Evolutionary conservation across 371 early-diverging fungal species (phyloP), one percentile per base, ranked within the genome.

Genomic region (Capniomyces stellatus): DNA sequence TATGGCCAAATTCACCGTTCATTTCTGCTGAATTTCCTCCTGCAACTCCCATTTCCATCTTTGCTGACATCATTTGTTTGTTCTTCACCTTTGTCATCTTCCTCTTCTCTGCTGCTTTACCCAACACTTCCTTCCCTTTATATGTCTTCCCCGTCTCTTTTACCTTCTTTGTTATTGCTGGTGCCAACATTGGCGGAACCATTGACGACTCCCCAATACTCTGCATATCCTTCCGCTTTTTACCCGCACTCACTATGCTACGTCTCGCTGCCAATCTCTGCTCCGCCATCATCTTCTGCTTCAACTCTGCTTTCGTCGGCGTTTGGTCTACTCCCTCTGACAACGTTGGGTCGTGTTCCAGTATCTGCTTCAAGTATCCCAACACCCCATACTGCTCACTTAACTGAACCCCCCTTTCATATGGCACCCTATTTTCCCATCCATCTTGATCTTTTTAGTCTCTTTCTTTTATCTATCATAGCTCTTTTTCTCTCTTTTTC

Each of bases 371-470:
- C 23, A 85, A 62, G 15, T 68, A 59, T 0, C 72, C 71, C 48
- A 72, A 70, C 2, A 85, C 85, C 15, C 67, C 69, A 61, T 85
- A 85, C 49, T 77, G 77, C 63, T 72, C 65, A 22, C 82, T 82
- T 0, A 93, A 64, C 46, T 75, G 71, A 21, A 82, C 72, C 6
- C 85, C 91, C 3, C 88, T 74, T 21, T 78, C 78, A 59, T 82
- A 85, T 0, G 93, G 93, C 4, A 93, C 78, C 90, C 57, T 56
- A 25, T n/a, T n/a, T n/a, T 18, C n/a, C n/a, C n/a, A n/a, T n/a
- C n/a, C n/a, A n/a, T n/a, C n/a, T n/a, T n/a, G n/a, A n/a, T n/a
- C n/a, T n/a, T n/a, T n/a, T n/a, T n/a, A n/a, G n/a, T n/a, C n/a
- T n/a, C n/a, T n/a, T n/a, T n/a, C n/a, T n/a, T n/a, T n/a, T n/a